Percentiles rank a stretch among this genome's conserved stretches.
These are phyloP conservation scores for Colletotrichum plurivorum DNA, from an alignment of 2,329 filamentous ascomycete species.

Conservation along the genomic window DNA sequence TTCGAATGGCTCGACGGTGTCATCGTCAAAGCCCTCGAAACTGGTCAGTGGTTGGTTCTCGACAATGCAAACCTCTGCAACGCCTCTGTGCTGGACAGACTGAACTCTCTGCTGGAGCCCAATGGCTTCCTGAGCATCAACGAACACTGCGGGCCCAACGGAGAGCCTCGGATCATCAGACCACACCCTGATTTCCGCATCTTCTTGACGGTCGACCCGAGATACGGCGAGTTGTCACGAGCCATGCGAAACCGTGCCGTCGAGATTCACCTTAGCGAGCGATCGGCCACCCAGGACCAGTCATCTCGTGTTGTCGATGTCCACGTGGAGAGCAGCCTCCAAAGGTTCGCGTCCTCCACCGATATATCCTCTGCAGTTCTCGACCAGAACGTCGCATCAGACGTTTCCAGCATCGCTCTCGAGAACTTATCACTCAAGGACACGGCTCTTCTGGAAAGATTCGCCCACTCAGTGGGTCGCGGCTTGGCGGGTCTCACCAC, in stretches of 20 bases:
- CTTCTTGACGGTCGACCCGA: conserved; percentile 93
- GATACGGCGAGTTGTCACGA: conserved; percentile 92
- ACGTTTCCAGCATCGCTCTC: conserved; percentile 53
- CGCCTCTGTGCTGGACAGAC: conserved; percentile 90
- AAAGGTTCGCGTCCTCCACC: conserved; percentile 60
- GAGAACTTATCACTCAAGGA: conserved; percentile 65
- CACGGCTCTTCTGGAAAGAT: conserved; percentile 52
- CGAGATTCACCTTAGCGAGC: conserved; percentile 82
- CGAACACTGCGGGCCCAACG: conserved; percentile 88
- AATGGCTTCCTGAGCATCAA: conserved; percentile 92
- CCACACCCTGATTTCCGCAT: conserved; percentile 92
- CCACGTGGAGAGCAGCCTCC: conserved; percentile 64
- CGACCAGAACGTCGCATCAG: conserved; percentile 42
- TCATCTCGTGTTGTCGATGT: conserved; percentile 57
- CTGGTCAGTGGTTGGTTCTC: conserved; percentile 92
- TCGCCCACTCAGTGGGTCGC: conserved; percentile 40
- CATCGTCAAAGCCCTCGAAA: conserved; percentile 87
- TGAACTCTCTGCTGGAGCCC: conserved; percentile 95
- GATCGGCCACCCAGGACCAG: conserved; percentile 49
- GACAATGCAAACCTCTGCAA: conserved; percentile 99
- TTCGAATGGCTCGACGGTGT: conserved; percentile 98
- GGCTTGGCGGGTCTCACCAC: conserved; percentile 15
- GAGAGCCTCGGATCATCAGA: conserved; percentile 82
- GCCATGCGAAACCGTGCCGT: conserved; percentile 97
- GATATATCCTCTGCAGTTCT: conserved; percentile 47